phyloP scores from a whole-genome alignment of 768 basidiomycete genomes.

The Kwoniella europaea region DNA sequence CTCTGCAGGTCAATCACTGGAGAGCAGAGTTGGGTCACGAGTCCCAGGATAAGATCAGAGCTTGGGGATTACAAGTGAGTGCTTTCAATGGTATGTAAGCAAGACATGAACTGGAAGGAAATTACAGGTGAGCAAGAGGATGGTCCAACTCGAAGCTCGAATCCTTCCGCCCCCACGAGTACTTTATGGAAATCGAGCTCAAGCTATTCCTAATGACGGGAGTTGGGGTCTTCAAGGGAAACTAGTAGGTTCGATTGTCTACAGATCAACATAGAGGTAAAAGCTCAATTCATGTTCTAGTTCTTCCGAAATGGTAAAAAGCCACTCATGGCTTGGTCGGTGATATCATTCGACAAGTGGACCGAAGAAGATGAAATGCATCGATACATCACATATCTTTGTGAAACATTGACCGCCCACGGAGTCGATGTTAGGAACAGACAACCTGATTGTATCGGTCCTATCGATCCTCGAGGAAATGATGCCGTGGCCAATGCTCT shows the following conservation, averaged over 20 bases:
- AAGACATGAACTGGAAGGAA: too few relatives aligned
- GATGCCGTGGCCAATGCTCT: constrained; percentile 26
- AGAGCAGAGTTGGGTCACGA: constrained; percentile 48
- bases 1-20: constrained; percentile 43
- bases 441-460: constrained; percentile 40
- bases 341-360: constrained; percentile 51
- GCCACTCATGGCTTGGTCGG: constrained; percentile 52
- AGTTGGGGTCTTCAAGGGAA: constrained; percentile 55
- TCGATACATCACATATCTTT: constrained; percentile 44
- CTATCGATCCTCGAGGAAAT: constrained; percentile 35
- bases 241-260: constrained; percentile 25
- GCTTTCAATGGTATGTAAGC: too few relatives aligned
- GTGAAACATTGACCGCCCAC: constrained; percentile 26
- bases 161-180: constrained; percentile 50
- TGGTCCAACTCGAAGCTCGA: constrained; percentile 50
- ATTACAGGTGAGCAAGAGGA: constrained; percentile 36
- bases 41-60: constrained; percentile 43
- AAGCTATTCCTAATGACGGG: constrained; percentile 37
- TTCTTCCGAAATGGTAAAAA: constrained; percentile 41
- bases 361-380: constrained; percentile 41
- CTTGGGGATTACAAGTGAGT: constrained; percentile 54
- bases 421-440: constrained; percentile 43
- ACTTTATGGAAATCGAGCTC: constrained; percentile 34
- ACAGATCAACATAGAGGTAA: neutral
- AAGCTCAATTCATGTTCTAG: constrained; percentile 5